Conservation (phyloP, 257 asterid genomes). For the Solanum chilense region DNA sequence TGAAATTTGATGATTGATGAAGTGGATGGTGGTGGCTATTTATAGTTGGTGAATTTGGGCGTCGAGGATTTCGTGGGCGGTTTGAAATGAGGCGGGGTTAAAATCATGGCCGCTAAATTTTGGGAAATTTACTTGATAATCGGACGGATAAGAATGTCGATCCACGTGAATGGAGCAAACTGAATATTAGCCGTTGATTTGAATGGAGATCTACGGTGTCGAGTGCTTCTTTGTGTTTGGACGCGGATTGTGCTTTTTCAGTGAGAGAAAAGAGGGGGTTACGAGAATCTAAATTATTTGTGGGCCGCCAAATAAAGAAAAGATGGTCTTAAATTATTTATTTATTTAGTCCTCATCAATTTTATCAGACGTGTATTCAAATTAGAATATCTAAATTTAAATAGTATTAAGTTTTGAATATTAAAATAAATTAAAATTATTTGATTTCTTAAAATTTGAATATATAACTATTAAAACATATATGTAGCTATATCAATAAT, state of each 20-base stretch:
- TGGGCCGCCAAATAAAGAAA: not conserved
- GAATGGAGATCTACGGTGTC: not conserved
- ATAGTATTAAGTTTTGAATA: too few relatives aligned
- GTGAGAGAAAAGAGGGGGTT: not conserved
- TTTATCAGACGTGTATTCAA: not conserved
- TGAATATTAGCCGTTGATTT: not conserved
- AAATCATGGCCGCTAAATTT: not conserved
- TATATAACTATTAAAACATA: too few relatives aligned
- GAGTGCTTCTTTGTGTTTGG: not conserved
- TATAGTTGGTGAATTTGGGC: not conserved
- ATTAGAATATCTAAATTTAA: not conserved
- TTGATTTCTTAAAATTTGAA: too few relatives aligned
- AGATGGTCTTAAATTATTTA: not conserved
- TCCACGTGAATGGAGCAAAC: not conserved
- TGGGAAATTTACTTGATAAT: not conserved
- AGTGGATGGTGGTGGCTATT: not conserved
- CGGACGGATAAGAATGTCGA: not conserved
- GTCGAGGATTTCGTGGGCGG: not conserved
- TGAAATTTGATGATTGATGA: not conserved
- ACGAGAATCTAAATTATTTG: not conserved
- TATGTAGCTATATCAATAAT: too few relatives aligned
- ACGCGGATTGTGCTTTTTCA: not conserved
- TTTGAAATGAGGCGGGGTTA: not conserved
- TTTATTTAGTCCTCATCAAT: not conserved
- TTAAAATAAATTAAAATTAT: too few relatives aligned